Base-by-base conservation (phyloP, 805 yeast species). In the Schizosaccharomyces japonicus region DNA sequence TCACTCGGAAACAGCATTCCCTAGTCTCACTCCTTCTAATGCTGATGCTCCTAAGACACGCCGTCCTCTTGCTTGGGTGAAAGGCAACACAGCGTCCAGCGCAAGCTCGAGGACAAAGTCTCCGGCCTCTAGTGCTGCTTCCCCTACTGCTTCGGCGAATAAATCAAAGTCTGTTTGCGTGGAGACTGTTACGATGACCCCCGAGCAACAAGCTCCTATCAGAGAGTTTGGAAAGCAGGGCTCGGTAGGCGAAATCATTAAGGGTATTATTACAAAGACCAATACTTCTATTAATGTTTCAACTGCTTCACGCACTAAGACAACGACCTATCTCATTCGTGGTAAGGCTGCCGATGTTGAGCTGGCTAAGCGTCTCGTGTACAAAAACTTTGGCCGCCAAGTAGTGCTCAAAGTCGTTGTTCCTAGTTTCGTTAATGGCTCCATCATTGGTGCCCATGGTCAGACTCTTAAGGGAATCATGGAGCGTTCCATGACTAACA, bases 381-480 rank as follows among this genome's bases (percentile, higher is more conserved):
- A 80, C 51, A 76, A 75, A 57, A 78, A 73, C 54, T 69, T 87
- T 58, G 77, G 92, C 33, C 78, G 33, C 5, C 26, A 51, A 52
- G 42, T 51, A 39, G 64, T 63, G 4, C 63, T 73, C 45, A 62
- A 66, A 28, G 72, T 85, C 58, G 59, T 68, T 28, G 72, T 85
- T 48, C 95, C 96, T 29, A 72, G 85, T 11, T 73, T 72, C 54
- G 69, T 81, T 50, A 73, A 90, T 62, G 71, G 92, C 5, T 71
- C 73, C 46, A 73, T 85, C 50, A 85, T 85, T 63, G 96, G 96
- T 50, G 70, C 85, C 40, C 80, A 78, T 59, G 96, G 96, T 59
- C 72, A 70, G 55, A 78, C 69, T 51, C 72, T 85, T 62, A 80
- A 75, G 60, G 85, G 90, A 50, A 80, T 85, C 53, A 69, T 80